phyloP scores from a whole-genome alignment of 306 rosid species.

The Benincasa hispida region DNA sequence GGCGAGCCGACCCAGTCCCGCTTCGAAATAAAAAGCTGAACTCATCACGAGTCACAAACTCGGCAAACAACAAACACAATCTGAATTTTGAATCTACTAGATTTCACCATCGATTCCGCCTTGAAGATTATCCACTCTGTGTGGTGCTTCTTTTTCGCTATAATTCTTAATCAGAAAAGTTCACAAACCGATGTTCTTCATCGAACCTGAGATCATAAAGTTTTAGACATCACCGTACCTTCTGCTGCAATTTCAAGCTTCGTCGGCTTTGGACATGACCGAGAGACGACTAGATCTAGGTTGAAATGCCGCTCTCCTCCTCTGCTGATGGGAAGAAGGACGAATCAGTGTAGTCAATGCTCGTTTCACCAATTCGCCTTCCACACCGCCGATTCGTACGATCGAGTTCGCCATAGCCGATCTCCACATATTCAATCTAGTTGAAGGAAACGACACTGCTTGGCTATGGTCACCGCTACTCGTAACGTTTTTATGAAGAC shows the following conservation, averaged over 20 bases:
- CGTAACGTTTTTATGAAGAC: slow-evolving; percentile 50
- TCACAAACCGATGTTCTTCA: background rate
- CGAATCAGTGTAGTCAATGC: slow-evolving; percentile 79
- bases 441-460: slow-evolving; percentile 32
- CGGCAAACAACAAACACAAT: background rate
- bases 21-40: background rate
- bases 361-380: slow-evolving; percentile 88
- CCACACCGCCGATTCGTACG: slow-evolving; percentile 84
- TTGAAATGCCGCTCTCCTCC: slow-evolving; percentile 52
- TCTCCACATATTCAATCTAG: slow-evolving; percentile 71
- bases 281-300: slow-evolving; percentile 77
- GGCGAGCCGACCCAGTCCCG: slow-evolving; percentile 15
- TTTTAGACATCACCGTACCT: slow-evolving; percentile 28
- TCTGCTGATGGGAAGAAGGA: slow-evolving; percentile 80
- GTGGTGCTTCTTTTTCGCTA: background rate
- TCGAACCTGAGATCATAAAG: slow-evolving; percentile 21
- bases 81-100: background rate
- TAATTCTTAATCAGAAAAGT: background rate
- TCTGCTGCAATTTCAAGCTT: slow-evolving; percentile 25
- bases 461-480: slow-evolving; percentile 9
- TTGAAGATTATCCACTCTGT: background rate
- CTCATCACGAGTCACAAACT: background rate
- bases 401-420: slow-evolving; percentile 95
- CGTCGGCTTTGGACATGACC: slow-evolving; percentile 43
- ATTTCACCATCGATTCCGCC: background rate